A percentile compares a stretch with the other conserved stretches of the same genome.
Conservation (phyloP, 257 asterid species). For the Primulina huaijiensis region DNA sequence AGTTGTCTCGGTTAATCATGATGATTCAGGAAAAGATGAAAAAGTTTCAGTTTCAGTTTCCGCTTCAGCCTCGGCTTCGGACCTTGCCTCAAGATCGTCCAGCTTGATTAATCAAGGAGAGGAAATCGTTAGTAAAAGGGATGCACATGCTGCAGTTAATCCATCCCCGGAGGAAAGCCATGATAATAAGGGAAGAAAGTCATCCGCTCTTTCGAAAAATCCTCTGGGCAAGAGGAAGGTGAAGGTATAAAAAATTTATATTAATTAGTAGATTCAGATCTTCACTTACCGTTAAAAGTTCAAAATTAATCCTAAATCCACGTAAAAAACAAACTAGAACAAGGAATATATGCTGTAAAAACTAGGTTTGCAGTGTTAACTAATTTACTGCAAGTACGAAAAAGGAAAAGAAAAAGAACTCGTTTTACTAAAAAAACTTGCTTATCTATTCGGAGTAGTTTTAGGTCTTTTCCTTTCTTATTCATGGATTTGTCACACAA, state of each 20-base stretch:
- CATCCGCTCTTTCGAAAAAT: slow-evolving; percentile 45
- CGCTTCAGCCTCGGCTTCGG: slow-evolving; percentile 14
- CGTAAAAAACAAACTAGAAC: background rate
- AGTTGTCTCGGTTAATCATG: slow-evolving; percentile 17
- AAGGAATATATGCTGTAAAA: slow-evolving; percentile 9
- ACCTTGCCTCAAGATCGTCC: slow-evolving; percentile 29
- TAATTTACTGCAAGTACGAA: background rate
- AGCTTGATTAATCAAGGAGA: slow-evolving; percentile 32
- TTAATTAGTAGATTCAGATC: background rate
- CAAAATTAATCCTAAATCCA: background rate
- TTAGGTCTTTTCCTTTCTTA: slow-evolving; percentile 21
- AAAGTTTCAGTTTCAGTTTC: background rate
- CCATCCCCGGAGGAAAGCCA: slow-evolving; percentile 27
- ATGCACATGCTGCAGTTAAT: slow-evolving; percentile 19
- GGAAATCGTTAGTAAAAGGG: slow-evolving; percentile 29
- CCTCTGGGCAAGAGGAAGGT: slow-evolving; percentile 63
- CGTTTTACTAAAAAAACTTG: background rate
- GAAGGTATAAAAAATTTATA: slow-evolving; percentile 41
- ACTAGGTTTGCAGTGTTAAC: slow-evolving; percentile 1
- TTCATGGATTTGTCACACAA: slow-evolving; percentile 29
- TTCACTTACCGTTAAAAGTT: too few relatives aligned
- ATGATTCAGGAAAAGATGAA: slow-evolving; percentile 23
- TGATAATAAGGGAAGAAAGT: slow-evolving; percentile 41
- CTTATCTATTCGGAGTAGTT: slow-evolving; percentile 22
- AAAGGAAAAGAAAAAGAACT: background rate